Conservation (phyloP, 352 stramenopile species). For the Globisporangium viniferum region DNA sequence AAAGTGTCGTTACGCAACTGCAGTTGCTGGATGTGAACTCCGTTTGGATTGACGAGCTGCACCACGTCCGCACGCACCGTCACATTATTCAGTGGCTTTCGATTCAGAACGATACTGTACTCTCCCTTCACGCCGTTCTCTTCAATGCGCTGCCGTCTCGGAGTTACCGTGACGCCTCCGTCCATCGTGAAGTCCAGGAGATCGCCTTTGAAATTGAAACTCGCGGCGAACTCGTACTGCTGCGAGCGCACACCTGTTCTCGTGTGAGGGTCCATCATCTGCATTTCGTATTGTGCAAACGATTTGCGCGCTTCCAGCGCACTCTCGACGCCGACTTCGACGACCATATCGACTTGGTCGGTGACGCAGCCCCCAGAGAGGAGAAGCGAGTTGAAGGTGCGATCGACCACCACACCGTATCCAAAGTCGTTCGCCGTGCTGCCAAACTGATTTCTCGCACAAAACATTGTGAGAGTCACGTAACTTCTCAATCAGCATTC, state of each 20-base stretch:
- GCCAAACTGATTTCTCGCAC: slow-evolving; percentile 40
- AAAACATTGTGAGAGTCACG: neutral
- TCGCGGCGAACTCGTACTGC: slow-evolving; percentile 56
- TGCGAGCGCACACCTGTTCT: slow-evolving; percentile 19
- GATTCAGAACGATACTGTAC: slow-evolving; percentile 71
- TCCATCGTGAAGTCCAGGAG: slow-evolving; percentile 74
- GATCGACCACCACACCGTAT: slow-evolving; percentile 49
- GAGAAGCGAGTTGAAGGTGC: slow-evolving; percentile 46
- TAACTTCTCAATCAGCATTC: neutral
- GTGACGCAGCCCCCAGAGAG: slow-evolving; percentile 46
- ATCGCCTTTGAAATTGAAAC: slow-evolving; percentile 47
- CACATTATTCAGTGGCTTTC: slow-evolving; percentile 49
- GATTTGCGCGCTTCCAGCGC: slow-evolving; percentile 38
- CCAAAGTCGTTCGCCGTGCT: slow-evolving; percentile 57
- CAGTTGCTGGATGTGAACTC: slow-evolving; percentile 39
- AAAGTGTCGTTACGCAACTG: slow-evolving; percentile 19
- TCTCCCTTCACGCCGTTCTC: slow-evolving; percentile 50
- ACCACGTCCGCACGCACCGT: slow-evolving; percentile 42
- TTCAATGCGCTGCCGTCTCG: slow-evolving; percentile 39
- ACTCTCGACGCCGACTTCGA: slow-evolving; percentile 43
- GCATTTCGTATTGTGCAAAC: slow-evolving; percentile 44
- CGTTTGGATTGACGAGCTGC: slow-evolving; percentile 24
- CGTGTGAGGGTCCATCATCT: slow-evolving; percentile 45
- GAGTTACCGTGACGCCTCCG: slow-evolving; percentile 53
- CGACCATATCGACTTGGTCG: slow-evolving; percentile 33